These are phyloP conservation scores for Saccharomycopsis hybrid DNA, from an alignment of 1,139 yeast genomes.

Conservation along the genomic window DNA sequence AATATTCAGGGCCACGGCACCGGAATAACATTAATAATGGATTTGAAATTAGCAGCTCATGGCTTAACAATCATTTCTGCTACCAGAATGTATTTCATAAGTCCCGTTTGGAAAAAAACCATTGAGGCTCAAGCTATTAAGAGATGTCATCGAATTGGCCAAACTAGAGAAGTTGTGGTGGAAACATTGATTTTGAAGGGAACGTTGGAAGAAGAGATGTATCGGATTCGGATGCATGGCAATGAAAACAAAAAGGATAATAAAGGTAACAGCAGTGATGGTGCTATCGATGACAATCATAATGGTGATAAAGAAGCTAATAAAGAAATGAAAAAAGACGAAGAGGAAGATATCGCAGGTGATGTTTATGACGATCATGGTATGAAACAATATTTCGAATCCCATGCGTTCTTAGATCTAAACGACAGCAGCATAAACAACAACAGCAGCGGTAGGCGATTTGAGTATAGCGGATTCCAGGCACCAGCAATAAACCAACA, in stretches of 20 bases:
- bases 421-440: conserved; percentile 16
- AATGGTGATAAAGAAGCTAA: background rate
- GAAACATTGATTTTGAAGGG: conserved; percentile 57
- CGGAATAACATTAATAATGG: conserved; percentile 48
- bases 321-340: conserved; percentile 22
- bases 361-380: conserved; percentile 47
- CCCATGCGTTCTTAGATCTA: conserved; percentile 40
- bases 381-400: conserved; percentile 49
- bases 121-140: conserved; percentile 70
- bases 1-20: conserved; percentile 36
- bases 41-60: conserved; percentile 59
- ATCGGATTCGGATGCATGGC: conserved; percentile 28
- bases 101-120: conserved; percentile 65
- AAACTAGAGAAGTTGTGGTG: conserved; percentile 48
- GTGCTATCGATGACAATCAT: conserved; percentile 3
- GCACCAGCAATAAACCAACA: conserved; percentile 24
- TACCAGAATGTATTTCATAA: conserved; percentile 59
- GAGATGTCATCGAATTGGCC: conserved; percentile 71
- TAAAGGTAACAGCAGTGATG: background rate
- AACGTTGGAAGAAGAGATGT: conserved; percentile 64
- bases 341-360: conserved; percentile 27
- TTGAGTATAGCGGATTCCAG: conserved; percentile 32
- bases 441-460: conserved; percentile 23
- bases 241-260: conserved; percentile 2
- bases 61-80: conserved; percentile 66